Percentiles rank a stretch among this genome's conserved stretches.
These are phyloP conservation scores for Verticillium longisporum DNA, from an alignment of 2,329 filamentous ascomycete genomes.

Conservation along the genomic window DNA sequence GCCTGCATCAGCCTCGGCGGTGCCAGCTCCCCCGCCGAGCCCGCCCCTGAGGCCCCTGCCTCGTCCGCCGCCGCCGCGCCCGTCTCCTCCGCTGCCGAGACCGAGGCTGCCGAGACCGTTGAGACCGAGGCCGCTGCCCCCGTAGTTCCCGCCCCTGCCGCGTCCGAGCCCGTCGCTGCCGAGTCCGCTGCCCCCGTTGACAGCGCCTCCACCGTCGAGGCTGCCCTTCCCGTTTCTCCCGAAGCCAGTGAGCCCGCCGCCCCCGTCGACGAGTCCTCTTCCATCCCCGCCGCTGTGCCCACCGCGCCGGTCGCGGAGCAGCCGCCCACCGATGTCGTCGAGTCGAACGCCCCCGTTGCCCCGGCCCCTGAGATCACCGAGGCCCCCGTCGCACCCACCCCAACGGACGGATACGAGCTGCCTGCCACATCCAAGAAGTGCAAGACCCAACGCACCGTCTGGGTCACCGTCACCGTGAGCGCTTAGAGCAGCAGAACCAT, in stretches of 20 bases:
- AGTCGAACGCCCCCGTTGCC: background rate
- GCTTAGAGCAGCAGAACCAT: background rate
- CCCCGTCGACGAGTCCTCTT: background rate
- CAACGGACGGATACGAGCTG: background rate
- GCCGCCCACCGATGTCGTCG: background rate
- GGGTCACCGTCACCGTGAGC: background rate
- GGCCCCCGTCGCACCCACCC: background rate
- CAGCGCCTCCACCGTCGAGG: background rate
- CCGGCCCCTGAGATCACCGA: background rate
- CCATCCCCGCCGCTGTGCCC: background rate
- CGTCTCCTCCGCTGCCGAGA: background rate
- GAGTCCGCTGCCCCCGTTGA: background rate
- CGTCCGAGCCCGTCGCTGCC: background rate
- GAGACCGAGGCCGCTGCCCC: background rate
- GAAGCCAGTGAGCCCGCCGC: background rate
- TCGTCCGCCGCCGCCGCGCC: constrained; percentile 1
- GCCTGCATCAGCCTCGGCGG: constrained; percentile 56
- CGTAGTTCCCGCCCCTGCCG: background rate
- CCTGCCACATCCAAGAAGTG: background rate
- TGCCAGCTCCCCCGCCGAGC: constrained; percentile 61
- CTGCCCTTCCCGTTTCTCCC: background rate
- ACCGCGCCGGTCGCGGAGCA: background rate
- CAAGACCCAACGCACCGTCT: background rate
- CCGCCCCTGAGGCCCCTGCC: constrained; percentile 26
- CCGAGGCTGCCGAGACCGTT: background rate